A percentile compares a stretch with the other conserved stretches of the same genome.
Evolutionary conservation across 768 basidiomycete species (phyloP).

Genomic region (Daedalea quercina): DNA sequence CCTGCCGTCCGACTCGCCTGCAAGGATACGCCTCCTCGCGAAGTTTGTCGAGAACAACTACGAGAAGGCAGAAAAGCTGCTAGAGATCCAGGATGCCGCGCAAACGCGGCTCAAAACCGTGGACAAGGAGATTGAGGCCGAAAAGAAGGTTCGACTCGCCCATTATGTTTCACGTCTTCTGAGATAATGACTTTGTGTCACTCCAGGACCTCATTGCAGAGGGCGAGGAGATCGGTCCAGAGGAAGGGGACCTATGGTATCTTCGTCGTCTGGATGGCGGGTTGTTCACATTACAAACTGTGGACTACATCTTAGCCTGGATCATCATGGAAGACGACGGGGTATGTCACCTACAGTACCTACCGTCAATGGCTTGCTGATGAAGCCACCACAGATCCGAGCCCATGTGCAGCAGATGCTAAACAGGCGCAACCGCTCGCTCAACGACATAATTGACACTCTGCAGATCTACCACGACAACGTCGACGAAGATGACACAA

Average conservation of each 20-base stretch:
- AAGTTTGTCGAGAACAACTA: slow-evolving; percentile 94
- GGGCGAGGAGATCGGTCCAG: slow-evolving; percentile 48
- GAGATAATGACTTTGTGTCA: not conserved
- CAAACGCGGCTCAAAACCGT: slow-evolving; percentile 49
- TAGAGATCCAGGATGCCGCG: slow-evolving; percentile 79
- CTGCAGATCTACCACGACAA: slow-evolving; percentile 69
- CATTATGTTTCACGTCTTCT: not conserved
- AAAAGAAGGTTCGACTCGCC: slow-evolving; percentile 49
- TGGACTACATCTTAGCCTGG: slow-evolving; percentile 95
- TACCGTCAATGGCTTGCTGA: slow-evolving; percentile 1
- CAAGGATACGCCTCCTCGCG: slow-evolving; percentile 73
- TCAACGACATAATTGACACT: slow-evolving; percentile 66
- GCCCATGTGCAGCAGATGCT: slow-evolving; percentile 73
- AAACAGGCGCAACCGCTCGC: slow-evolving; percentile 58
- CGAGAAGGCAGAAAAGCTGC: slow-evolving; percentile 89
- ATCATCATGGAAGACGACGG: slow-evolving; percentile 97
- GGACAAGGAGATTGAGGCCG: slow-evolving; percentile 62
- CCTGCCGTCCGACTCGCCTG: slow-evolving; percentile 76
- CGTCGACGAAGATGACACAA: slow-evolving; percentile 47
- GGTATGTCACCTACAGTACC: too few species aligned
- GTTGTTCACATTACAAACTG: slow-evolving; percentile 80
- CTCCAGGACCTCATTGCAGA: slow-evolving; percentile 47
- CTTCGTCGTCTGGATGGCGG: slow-evolving; percentile 84
- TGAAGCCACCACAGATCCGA: slow-evolving; percentile 71
- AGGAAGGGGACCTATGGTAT: slow-evolving; percentile 76